Evolutionary conservation across 192 early-diverging fungal genomes (phyloP), one percentile per base, ranked within the genome.

Genomic region (Backusella parvicylindrica): DNA sequence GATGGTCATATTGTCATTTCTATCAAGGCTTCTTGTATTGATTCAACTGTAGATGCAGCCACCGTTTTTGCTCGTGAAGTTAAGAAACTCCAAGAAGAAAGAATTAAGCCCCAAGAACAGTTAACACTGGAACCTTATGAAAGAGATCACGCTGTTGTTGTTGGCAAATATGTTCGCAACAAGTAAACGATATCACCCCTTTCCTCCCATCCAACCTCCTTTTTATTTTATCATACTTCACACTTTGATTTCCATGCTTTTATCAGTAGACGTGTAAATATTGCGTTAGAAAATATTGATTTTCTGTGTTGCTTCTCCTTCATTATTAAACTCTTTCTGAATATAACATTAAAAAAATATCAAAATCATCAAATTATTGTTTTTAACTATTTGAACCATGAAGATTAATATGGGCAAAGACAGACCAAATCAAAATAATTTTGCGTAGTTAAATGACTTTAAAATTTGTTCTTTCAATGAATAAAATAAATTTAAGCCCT

Each of bases 1-100:
- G 90, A 92, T 68, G 96, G 96, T 53, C 92, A 99, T 84, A 96
- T 98, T 86, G 97, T 97, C 68, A 98, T 98, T 78, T 97, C 96
- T 68, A 97, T 99, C 91, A 99, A 99, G 90, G 98, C 97, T 70
- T 97, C 97, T 89, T 99, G 97, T 88, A 99, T 99, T 84, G 98
- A 99, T 86, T 98, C 97, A n/a, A 99, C 97, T 16, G 95, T 96
- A 32, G 95, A 93, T 80, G 96, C 98, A 33, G 89, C 93, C 63
- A 96, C 92, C 50, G 98, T 98, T 38, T 99, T 99, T 85, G 98
- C 98, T 28, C 85, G 91, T 74, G 97, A 99, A 86, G 95, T 99
- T 70, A 93, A 96, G 86, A 98, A 98, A 89, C 87, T 96, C n/a
- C 90, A 93, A 79, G 90, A 91, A 78, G 91, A 93, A 70, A 87